Percentiles rank a stretch among this genome's conserved stretches.
Evolutionary conservation across 1,139 yeast species (phyloP).

Genomic region (Saccharomycopsis hybrid): DNA sequence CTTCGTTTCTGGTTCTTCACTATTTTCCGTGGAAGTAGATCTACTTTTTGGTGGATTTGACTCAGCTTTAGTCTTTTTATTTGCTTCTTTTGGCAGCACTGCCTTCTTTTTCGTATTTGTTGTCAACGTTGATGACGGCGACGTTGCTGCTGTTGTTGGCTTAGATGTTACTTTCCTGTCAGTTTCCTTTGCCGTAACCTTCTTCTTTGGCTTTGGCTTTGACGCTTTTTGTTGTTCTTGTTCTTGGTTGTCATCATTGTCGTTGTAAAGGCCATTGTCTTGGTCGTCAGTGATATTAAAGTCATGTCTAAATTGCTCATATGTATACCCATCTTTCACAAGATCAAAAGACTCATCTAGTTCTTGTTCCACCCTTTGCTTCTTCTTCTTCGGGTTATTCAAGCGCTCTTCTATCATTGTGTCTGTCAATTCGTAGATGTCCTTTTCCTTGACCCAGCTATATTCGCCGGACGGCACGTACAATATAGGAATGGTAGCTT

Average conservation of each 20-base stretch:
- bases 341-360: conserved; percentile 22
- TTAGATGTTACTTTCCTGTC: background rate
- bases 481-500: conserved; percentile 19
- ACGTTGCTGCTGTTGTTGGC: no score
- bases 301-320: conserved; percentile 22
- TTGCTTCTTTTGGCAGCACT: background rate
- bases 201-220: background rate
- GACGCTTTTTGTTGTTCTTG: background rate
- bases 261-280: conserved; percentile 6
- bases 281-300: conserved; percentile 3
- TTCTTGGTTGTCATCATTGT: background rate
- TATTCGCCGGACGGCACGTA: conserved; percentile 22
- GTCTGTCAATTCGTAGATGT: conserved; percentile 18
- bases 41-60: background rate
- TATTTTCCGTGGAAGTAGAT: background rate
- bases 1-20: conserved; percentile 2
- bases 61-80: background rate
- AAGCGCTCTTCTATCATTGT: conserved; percentile 16
- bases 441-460: conserved; percentile 22
- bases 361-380: conserved; percentile 24
- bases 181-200: background rate
- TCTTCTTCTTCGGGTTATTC: conserved; percentile 25
- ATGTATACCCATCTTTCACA: conserved; percentile 13
- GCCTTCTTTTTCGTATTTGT: background rate
- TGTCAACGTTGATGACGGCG: background rate